Base-by-base conservation (phyloP, 768 basidiomycete species). In the Boletus pseudo-olivaceus region DNA sequence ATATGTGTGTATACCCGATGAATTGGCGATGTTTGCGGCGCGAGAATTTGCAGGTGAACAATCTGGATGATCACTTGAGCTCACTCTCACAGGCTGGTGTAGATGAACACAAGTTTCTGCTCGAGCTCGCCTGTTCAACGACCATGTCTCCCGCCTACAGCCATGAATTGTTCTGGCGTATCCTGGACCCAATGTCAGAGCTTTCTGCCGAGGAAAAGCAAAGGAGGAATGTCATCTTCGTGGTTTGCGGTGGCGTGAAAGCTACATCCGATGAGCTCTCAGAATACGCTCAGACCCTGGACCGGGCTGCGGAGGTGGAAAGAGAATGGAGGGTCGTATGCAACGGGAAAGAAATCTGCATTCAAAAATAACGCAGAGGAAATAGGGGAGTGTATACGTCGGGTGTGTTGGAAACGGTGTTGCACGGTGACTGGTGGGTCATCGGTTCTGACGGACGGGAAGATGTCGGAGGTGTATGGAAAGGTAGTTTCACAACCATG, bases 101-200 rank as follows among this genome's bases (percentile, higher is more conserved):
- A 88, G 89, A 87, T 57, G 87, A 89, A 55, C 88, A 91, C 63
- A 88, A 88, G 67, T 72, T 84, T 52, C 73, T 90, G 26, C 81
- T 87, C 10, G 88, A 92, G 61, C 74, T 91, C 23, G 85, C 90
- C 2, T 90, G 88, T 58, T 76, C 87, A 6, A 82, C 85, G 8
- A 82, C 88, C 4, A 74, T 92, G 8, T 76, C 79, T 2, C 79
- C 87, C 2, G 88, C 82, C 2, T 91, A 90, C 63, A 78, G 78
- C 32, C 75, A 69, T 2, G 67, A 71, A 6, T 69, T 90, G 27
- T 82, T 91, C 62, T 68, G 80, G 54, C 76, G 67, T 41, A 51
- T 70, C 47, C 33, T 67, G 46, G 65, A 67, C 45, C 60, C 67
- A 23, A 39, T 30, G 33, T 63, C 59, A 19, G 44, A 56, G n/a